Evolutionary conservation across 1,139 yeast genomes (phyloP), one percentile per base, ranked within the genome.

Genomic region (Groenewaldozyma sp.): DNA sequence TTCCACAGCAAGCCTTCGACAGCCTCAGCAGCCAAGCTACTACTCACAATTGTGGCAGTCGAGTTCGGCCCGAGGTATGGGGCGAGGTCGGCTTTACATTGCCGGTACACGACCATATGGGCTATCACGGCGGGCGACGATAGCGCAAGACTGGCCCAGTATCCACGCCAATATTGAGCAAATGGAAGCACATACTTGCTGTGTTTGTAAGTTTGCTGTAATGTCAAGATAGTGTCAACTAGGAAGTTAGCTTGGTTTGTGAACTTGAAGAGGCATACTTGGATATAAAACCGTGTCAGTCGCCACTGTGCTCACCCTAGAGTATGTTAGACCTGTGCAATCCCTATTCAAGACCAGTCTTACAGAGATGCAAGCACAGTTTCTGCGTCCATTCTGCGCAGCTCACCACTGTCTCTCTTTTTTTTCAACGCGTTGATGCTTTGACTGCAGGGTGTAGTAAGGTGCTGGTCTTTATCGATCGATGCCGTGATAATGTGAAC

Each of bases 51-150:
- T 44, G 60, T 64, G 13, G 52, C 16, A 14, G 63, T 47, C 7
- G 63, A 51, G 14, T 59, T 49, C 18, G 52, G 53, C 5, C 69
- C 70, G 3, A 63, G 45, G 31, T 55, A 49, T 4, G 67, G 64
- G 13, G 63, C 47, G 22, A 67, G 54, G 36, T 49, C 56, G 31
- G 51, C 45, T 45, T 67, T 67, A 31, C 62, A 49, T 44, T 65
- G 65, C 18, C 70, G 54, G 47, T 66, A 66, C 4, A 68, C 55
- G 6, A 63, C 67, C 49, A 67, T 51, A 45, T 65, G 66, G 3
- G 62, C 54, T 3, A 70, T 61, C 46, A 63, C 64, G 2, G 70
- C 71, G 1, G 71, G 70, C 2, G 69, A 63, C 19, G 66, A 59
- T 18, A 66, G 51, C 4, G 55, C 54, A 13, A 64, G 56, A 4